Percentiles rank a stretch among this genome's conserved stretches.
These are phyloP conservation scores for Pichia nakasei DNA, from an alignment of 805 yeast genomes.

Conservation along the genomic window DNA sequence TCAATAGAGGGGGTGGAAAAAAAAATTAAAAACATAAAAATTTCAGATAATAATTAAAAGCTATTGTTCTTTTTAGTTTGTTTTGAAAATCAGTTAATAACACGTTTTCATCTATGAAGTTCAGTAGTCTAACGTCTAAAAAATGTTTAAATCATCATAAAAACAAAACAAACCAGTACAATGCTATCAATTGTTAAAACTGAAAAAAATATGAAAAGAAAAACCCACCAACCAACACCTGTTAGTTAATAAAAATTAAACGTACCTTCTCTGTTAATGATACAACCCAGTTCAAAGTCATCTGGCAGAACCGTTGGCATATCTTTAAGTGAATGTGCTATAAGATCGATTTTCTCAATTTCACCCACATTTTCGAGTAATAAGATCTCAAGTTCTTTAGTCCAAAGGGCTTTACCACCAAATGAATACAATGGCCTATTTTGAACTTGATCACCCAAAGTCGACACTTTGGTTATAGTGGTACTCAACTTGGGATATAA, in stretches of 20 bases:
- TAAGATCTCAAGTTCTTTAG: constrained; percentile 82
- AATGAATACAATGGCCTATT: constrained; percentile 82
- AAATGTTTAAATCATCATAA: constrained; percentile 24
- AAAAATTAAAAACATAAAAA: not conserved
- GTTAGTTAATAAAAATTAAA: not conserved
- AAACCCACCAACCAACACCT: too few relatives aligned
- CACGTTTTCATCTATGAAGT: constrained; percentile 22
- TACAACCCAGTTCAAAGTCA: constrained; percentile 82
- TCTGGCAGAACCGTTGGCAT: constrained; percentile 85
- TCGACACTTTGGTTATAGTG: constrained; percentile 69
- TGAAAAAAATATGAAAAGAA: constrained; percentile 1
- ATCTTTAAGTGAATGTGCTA: constrained; percentile 91
- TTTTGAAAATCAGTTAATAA: constrained; percentile 14
- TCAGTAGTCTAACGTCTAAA: constrained; percentile 34
- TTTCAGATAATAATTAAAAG: not conserved
- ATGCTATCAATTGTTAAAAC: not conserved
- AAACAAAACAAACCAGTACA: not conserved
- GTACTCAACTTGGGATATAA: constrained; percentile 57
- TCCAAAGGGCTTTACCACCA: constrained; percentile 96
- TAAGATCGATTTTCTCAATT: constrained; percentile 67
- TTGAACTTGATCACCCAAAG: constrained; percentile 86
- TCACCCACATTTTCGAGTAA: constrained; percentile 55
- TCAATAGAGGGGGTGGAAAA: too few relatives aligned
- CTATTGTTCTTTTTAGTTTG: not conserved
- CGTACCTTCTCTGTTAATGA: constrained; percentile 61